Conservation (phyloP, 768 basidiomycete genomes). For the Termitomyces sp. region DNA sequence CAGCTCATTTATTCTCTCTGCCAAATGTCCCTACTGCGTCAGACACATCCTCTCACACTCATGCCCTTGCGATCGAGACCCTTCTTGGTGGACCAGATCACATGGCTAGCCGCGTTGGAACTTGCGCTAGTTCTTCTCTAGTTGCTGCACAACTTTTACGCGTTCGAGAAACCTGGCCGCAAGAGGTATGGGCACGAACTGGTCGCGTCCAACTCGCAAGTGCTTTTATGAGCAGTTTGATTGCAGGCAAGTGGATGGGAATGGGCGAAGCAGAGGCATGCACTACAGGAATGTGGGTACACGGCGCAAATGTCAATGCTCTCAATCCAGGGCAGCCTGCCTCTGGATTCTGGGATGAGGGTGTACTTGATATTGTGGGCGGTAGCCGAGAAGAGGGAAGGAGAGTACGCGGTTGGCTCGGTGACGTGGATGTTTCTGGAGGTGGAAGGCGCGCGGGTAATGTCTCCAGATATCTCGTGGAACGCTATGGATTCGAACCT, state of each 20-base stretch:
- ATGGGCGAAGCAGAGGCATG: conserved; percentile 76
- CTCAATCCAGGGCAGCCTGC: conserved; percentile 10
- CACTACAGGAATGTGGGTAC: conserved; percentile 75
- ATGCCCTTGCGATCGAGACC: conserved; percentile 69
- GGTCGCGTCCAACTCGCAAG: conserved; percentile 75
- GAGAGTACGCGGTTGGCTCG: conserved; percentile 71
- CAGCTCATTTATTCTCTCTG: conserved; percentile 59
- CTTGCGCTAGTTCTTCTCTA: conserved; percentile 62
- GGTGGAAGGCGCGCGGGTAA: conserved; percentile 60
- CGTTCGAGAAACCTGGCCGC: conserved; percentile 72
- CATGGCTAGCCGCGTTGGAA: conserved; percentile 74
- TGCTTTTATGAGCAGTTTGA: conserved; percentile 64
- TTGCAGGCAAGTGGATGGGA: conserved; percentile 65
- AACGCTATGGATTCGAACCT: conserved; percentile 76
- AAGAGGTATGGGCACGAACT: conserved; percentile 74
- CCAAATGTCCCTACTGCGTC: conserved; percentile 72
- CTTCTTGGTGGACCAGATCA: conserved; percentile 73
- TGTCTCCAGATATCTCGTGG: conserved; percentile 69
- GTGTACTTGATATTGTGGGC: conserved; percentile 70
- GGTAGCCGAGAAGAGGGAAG: conserved; percentile 71
- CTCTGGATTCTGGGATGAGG: conserved; percentile 72
- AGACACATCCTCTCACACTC: conserved; percentile 77
- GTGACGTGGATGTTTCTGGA: conserved; percentile 70
- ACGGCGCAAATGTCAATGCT: conserved; percentile 35
- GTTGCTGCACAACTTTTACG: conserved; percentile 72